phyloP scores from a whole-genome alignment of 441 rosid species.

The Omphalea diandra region DNA sequence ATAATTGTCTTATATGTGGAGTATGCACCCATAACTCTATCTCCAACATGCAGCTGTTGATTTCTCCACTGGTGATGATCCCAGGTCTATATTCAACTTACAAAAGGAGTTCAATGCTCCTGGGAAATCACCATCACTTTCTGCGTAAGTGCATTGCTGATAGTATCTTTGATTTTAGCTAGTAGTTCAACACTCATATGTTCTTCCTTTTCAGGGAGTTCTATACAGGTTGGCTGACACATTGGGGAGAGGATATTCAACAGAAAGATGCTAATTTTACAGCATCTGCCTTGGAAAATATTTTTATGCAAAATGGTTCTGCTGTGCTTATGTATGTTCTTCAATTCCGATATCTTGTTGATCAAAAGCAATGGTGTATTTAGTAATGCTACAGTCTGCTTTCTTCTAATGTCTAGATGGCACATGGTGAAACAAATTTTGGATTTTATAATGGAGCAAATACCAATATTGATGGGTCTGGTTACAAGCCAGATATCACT shows the following conservation, averaged over 20 bases:
- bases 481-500: constrained; percentile 91
- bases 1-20: not conserved
- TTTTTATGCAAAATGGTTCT: constrained; percentile 75
- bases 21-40: not conserved
- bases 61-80: constrained; percentile 75
- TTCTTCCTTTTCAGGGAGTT: constrained; percentile 63
- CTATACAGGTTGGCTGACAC: constrained; percentile 98
- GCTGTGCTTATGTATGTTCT: constrained; percentile 89
- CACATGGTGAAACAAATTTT: constrained; percentile 97
- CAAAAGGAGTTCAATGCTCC: constrained; percentile 90
- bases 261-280: constrained; percentile 63
- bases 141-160: constrained; percentile 57
- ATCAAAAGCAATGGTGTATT: constrained; percentile 16
- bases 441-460: constrained; percentile 97
- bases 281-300: constrained; percentile 70
- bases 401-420: constrained; percentile 62
- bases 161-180: constrained; percentile 3
- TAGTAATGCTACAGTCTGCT: constrained; percentile 14
- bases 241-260: constrained; percentile 87
- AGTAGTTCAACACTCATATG: constrained; percentile 19
- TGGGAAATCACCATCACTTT: constrained; percentile 94
- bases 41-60: constrained; percentile 69
- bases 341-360: constrained; percentile 14
- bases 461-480: constrained; percentile 56
- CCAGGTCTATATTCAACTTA: constrained; percentile 83